A percentile compares a stretch with the other conserved stretches of the same genome.
phyloP scores from a whole-genome alignment of 768 basidiomycete genomes.

The Psilocybe tampanensis region DNA sequence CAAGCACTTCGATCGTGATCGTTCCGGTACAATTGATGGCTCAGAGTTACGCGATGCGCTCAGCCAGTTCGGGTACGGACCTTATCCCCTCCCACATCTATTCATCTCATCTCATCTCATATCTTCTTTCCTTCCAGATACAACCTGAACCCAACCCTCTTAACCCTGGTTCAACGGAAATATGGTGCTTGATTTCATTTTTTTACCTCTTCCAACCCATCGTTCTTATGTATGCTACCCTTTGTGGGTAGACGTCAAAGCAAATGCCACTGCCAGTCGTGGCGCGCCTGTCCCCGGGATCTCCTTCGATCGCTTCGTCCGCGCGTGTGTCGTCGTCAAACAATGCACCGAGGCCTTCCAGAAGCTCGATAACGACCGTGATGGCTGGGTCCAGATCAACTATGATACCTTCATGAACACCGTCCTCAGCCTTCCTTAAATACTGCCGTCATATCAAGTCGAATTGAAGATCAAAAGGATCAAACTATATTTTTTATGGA shows the following conservation, averaged over 20 bases:
- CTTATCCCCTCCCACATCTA: background rate
- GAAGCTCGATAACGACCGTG: constrained; percentile 61
- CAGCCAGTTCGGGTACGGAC: constrained; percentile 70
- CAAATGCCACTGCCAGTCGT: constrained; percentile 36
- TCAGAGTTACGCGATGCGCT: constrained; percentile 71
- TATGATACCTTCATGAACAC: constrained; percentile 76
- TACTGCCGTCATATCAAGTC: background rate
- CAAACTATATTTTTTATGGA: too few relatives aligned
- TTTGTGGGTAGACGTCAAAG: constrained; percentile 58
- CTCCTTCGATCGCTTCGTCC: constrained; percentile 85
- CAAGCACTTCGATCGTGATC: constrained; percentile 82
- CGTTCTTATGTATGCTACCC: constrained; percentile 32
- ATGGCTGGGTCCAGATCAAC: constrained; percentile 75
- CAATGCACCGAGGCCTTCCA: constrained; percentile 75
- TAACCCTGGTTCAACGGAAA: constrained; percentile 73
- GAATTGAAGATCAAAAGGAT: too few relatives aligned
- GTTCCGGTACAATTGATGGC: constrained; percentile 77
- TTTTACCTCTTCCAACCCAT: background rate
- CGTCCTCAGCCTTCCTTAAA: constrained; percentile 60
- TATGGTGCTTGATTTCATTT: constrained; percentile 60
- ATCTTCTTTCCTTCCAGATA: constrained; percentile 39
- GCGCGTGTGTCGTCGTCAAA: constrained; percentile 83
- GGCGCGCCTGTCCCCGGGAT: constrained; percentile 54
- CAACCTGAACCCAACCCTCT: constrained; percentile 66
- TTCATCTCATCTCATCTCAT: background rate